phyloP scores from a whole-genome alignment of 352 stramenopile species.

The Pythium monospermum region DNA sequence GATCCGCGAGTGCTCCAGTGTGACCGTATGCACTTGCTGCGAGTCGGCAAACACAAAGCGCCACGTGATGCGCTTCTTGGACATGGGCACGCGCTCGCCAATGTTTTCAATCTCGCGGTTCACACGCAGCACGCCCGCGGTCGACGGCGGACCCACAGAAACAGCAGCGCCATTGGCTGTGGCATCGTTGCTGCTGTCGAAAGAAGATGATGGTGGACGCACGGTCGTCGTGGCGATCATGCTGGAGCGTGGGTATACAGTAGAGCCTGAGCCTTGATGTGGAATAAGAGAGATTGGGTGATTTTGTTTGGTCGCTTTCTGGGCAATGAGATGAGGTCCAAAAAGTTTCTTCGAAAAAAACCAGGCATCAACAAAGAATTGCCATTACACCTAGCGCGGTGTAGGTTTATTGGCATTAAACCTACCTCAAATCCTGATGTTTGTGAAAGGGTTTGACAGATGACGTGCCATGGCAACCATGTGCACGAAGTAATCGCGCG shows the following conservation, averaged over 20 bases:
- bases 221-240: constrained; percentile 12
- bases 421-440: too few species aligned
- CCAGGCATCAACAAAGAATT: too few species aligned
- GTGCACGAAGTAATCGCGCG: too few species aligned
- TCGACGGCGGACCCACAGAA: constrained; percentile 1
- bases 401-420: not conserved
- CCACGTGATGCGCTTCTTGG: constrained; percentile 85
- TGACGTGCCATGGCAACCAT: too few species aligned
- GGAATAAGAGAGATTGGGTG: not conserved
- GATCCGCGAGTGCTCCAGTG: constrained; percentile 79
- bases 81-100: constrained; percentile 67
- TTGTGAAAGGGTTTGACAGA: too few species aligned
- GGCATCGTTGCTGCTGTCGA: not conserved
- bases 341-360: not conserved
- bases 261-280: too few species aligned
- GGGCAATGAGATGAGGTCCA: not conserved
- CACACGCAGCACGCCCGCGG: constrained; percentile 47
- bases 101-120: constrained; percentile 79
- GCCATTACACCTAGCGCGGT: too few species aligned
- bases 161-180: not conserved
- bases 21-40: constrained; percentile 79
- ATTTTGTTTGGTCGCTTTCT: not conserved
- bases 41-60: constrained; percentile 72
- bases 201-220: not conserved
- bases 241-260: not conserved